Percentiles rank a stretch among this genome's conserved stretches.
Evolutionary conservation across 345 rosid genomes (phyloP).

Genomic region (Tarenaya hassleriana): DNA sequence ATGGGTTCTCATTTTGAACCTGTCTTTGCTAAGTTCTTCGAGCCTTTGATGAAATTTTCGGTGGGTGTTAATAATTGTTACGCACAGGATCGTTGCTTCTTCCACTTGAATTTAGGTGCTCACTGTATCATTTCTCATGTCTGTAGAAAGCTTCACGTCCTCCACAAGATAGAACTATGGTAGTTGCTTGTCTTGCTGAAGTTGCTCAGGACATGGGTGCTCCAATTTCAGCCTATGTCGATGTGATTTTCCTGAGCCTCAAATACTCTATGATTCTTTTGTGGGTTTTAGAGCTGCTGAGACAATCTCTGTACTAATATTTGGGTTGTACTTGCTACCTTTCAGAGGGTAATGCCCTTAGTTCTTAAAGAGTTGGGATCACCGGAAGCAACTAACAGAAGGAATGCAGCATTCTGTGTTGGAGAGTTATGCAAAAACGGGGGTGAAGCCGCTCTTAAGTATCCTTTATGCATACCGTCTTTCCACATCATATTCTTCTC

Average conservation of each 20-base stretch:
- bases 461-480: constrained; percentile 41
- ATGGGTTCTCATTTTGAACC: constrained; percentile 94
- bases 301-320: constrained; percentile 20
- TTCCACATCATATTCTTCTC: constrained; percentile 4
- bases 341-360: constrained; percentile 86
- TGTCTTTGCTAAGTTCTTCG: constrained; percentile 74
- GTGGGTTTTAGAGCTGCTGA: background rate
- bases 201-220: constrained; percentile 99
- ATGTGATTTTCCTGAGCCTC: constrained; percentile 43
- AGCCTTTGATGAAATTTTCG: constrained; percentile 90
- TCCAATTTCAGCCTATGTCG: constrained; percentile 81
- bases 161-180: constrained; percentile 91
- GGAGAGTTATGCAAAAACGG: constrained; percentile 98
- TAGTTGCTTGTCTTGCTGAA: constrained; percentile 96
- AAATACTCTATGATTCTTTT: constrained; percentile 2
- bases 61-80: constrained; percentile 39
- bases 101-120: constrained; percentile 17
- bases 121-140: constrained; percentile 26
- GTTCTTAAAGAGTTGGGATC: constrained; percentile 86
- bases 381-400: constrained; percentile 81
- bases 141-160: constrained; percentile 78
- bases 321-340: constrained; percentile 9
- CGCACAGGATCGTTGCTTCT: constrained; percentile 7
- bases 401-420: constrained; percentile 97
- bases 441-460: constrained; percentile 76